phyloP scores from a whole-genome alignment of 2,329 filamentous ascomycete genomes.

The Penicillium sp. region DNA sequence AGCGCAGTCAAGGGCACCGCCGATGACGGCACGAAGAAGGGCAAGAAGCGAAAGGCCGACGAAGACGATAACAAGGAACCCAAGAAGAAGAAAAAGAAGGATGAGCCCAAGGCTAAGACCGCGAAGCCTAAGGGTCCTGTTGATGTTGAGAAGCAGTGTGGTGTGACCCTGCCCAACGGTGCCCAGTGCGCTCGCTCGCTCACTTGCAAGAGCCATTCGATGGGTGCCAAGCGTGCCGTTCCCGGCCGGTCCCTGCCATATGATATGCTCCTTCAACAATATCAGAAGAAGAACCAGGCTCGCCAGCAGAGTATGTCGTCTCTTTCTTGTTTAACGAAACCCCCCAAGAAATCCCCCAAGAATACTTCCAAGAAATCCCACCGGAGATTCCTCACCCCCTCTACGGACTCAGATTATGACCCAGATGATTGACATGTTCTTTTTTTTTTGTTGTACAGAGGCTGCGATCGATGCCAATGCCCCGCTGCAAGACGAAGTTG shows the following conservation, averaged over 20 bases:
- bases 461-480: constrained; percentile 93
- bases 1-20: constrained; percentile 54
- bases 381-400: background rate
- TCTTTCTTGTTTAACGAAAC: background rate
- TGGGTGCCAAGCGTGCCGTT: constrained; percentile 89
- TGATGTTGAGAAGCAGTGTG: constrained; percentile 91
- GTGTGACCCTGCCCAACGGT: constrained; percentile 81
- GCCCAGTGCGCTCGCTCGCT: constrained; percentile 83
- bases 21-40: constrained; percentile 60
- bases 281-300: constrained; percentile 97
- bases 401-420: background rate
- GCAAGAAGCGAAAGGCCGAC: constrained; percentile 78
- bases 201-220: constrained; percentile 92
- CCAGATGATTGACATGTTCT: constrained; percentile 13
- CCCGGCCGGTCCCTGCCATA: constrained; percentile 85
- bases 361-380: background rate
- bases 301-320: constrained; percentile 85
- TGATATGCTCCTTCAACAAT: constrained; percentile 83
- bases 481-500: constrained; percentile 81
- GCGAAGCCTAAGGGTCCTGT: constrained; percentile 89
- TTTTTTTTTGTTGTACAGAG: constrained; percentile 56
- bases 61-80: constrained; percentile 72
- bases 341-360: background rate
- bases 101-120: constrained; percentile 79
- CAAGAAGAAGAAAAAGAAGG: constrained; percentile 93